Evolutionary conservation across 345 rosid genomes (phyloP), one percentile per base, ranked within the genome.

Genomic region (Carallia brachiata): DNA sequence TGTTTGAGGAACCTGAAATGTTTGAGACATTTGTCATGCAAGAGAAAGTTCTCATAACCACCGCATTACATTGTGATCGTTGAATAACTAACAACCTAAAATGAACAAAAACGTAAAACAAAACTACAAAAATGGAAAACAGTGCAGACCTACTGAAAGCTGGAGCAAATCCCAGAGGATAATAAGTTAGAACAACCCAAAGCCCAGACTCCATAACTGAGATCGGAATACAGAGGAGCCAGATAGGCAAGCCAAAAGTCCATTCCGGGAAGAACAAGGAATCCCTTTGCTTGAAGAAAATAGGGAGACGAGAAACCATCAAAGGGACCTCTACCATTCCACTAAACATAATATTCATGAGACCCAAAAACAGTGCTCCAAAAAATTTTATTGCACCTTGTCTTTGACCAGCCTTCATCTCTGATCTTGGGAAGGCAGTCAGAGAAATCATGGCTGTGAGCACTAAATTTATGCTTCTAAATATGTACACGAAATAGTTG

Each of bases 271-370:
- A 89, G 80, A 89, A 89, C 48, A 81, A 77, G 71, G 82, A 78
- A 71, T 89, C 90, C 18, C 95, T 86, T 70, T 89, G 95, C 78
- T 89, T 87, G 72, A 68, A 87, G 78, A 89, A 89, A 53, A 86
- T 88, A 5, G 96, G 92, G 6, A 89, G 92, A 73, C 86, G 80
- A 53, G 77, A 68, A 65, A 87, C 79, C 0, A 90, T 89, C 83
- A 87, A 74, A 9, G 92, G 70, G 44, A 84, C 77, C 54, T 89
- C 96, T 16, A 86, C 84, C 86, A 87, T 75, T 37, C 92, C 92
- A 66, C 86, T 89, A 66, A 87, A 87, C 95, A 89, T 89, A 9
- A 87, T 74, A 70, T 81, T 82, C 65, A 83, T 55, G 44, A 87
- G 61, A 70, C 87, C 71, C 78, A 85, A 87, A 70, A 87, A 86